A percentile compares a stretch with the other conserved stretches of the same genome.
Conservation (phyloP, 768 basidiomycete genomes). For the Tricholoma bakamatsutake region DNA sequence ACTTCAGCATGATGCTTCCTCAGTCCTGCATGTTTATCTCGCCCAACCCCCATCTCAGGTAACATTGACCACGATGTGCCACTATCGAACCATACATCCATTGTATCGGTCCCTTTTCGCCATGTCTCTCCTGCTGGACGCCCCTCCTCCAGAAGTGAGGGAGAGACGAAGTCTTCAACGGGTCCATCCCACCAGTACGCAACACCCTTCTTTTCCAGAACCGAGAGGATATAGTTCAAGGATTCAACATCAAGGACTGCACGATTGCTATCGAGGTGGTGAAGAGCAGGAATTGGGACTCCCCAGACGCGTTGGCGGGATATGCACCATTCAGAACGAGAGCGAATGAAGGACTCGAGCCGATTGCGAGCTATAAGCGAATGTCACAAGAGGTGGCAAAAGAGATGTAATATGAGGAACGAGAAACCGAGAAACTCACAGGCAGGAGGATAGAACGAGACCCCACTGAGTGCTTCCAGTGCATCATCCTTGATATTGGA, state of each 20-base stretch:
- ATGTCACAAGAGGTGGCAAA: neutral
- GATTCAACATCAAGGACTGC: slow-evolving; percentile 61
- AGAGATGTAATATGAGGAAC: neutral
- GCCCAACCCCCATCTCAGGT: slow-evolving; percentile 27
- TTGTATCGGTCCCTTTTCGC: slow-evolving; percentile 86
- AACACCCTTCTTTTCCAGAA: slow-evolving; percentile 69
- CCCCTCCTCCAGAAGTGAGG: slow-evolving; percentile 44
- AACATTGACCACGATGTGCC: slow-evolving; percentile 92
- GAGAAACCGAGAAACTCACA: slow-evolving; percentile 39
- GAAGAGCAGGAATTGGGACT: slow-evolving; percentile 88
- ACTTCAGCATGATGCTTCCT: slow-evolving; percentile 64
- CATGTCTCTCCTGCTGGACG: slow-evolving; percentile 40
- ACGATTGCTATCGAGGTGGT: slow-evolving; percentile 55
- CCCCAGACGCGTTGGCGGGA: slow-evolving; percentile 98
- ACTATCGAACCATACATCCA: slow-evolving; percentile 99
- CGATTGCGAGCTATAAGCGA: slow-evolving; percentile 65
- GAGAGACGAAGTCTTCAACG: slow-evolving; percentile 74
- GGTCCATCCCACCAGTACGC: slow-evolving; percentile 92
- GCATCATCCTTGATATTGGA: slow-evolving; percentile 78
- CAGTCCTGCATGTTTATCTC: slow-evolving; percentile 15
- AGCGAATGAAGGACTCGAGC: slow-evolving; percentile 80
- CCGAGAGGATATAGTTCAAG: slow-evolving; percentile 67
- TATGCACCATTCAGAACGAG: slow-evolving; percentile 98
- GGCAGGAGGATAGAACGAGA: slow-evolving; percentile 68
- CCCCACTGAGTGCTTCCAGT: slow-evolving; percentile 56